Base-by-base conservation (phyloP, 495 filamentous ascomycete species). In the Evernia prunastri region DNA sequence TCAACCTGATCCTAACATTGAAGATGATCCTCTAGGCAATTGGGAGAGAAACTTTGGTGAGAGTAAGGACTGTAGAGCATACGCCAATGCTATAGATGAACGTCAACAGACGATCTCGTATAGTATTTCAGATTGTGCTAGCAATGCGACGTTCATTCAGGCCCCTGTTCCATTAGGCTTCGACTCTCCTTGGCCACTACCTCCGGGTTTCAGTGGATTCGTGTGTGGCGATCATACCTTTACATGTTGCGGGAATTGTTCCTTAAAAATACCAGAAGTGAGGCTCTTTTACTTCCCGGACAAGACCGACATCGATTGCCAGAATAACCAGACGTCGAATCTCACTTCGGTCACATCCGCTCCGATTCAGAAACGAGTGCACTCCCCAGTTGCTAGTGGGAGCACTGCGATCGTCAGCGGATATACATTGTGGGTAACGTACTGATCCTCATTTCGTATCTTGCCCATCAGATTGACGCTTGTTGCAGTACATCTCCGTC, bases 401-500 rank as follows among this genome's bases (percentile, higher is more conserved):
- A 60, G 60, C 31, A 58, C 59, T 40, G 65, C 60, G 33, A 33
- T 63, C 18, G 29, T 67, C 23, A 63, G 54, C 11, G 65, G 65
- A 6, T 23, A 58, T 45, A 63, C 54, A 11, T 63, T 67, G 65
- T 67, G 53, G 15, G 65, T 47, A 36, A 45, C 10, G 25, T 18
- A 18, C n/a, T n/a, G n/a, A n/a, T 18, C 20, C 5, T 49, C 29
- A 4, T 49, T 6, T 18, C 9, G 18, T 1, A 18, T 3, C 3
- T 45, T 40, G 12, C 20, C 15, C n/a, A 6, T 23, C 29, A 42
- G 7, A 2, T 29, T 68, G 9, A 61, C 9, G 9, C 37, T 51
- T 35, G 13, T 0, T 25, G 3, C 27, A 68, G 66, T 37, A 68
- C 66, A 18, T 68, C 62, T 7, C 63, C 66, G 25, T 68, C 66